These are phyloP conservation scores for Peronospora belbahrii DNA, from an alignment of 352 stramenopile genomes.

Conservation along the genomic window DNA sequence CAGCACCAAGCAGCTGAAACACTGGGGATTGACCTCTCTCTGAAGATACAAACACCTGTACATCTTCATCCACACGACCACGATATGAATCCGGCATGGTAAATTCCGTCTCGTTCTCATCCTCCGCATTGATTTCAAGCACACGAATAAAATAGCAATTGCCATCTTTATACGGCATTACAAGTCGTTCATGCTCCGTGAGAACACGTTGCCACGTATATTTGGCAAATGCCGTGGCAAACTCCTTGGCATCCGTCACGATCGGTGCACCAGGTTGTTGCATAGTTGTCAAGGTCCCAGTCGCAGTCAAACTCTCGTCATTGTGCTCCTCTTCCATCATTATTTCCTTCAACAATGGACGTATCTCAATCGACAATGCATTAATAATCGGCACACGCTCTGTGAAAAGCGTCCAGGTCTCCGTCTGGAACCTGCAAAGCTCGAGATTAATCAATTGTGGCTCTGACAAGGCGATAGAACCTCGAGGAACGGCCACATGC, in stretches of 20 bases:
- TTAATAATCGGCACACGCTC: constrained; percentile 37
- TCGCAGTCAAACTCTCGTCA: neutral
- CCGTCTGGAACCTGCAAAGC: constrained; percentile 59
- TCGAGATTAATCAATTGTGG: constrained; percentile 77
- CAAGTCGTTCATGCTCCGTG: constrained; percentile 71
- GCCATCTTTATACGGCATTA: constrained; percentile 45
- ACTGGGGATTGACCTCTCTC: constrained; percentile 28
- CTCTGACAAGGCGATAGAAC: constrained; percentile 52
- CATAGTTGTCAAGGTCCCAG: neutral
- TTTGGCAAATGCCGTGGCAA: constrained; percentile 49
- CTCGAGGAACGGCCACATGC: constrained; percentile 31
- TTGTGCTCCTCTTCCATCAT: constrained; percentile 9
- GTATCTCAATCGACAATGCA: constrained; percentile 60
- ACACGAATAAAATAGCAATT: constrained; percentile 64
- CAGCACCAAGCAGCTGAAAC: constrained; percentile 42
- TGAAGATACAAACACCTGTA: constrained; percentile 47
- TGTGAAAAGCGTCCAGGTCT: constrained; percentile 70
- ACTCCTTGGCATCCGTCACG: constrained; percentile 39
- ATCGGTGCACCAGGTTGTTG: constrained; percentile 10
- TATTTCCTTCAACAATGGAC: constrained; percentile 30
- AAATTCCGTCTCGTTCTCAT: constrained; percentile 72
- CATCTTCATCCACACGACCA: constrained; percentile 51
- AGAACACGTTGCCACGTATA: constrained; percentile 50
- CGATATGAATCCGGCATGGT: constrained; percentile 82
- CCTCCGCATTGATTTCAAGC: constrained; percentile 58